phyloP scores from a whole-genome alignment of 2,329 filamentous ascomycete species.

The Thyridium curvatum region DNA sequence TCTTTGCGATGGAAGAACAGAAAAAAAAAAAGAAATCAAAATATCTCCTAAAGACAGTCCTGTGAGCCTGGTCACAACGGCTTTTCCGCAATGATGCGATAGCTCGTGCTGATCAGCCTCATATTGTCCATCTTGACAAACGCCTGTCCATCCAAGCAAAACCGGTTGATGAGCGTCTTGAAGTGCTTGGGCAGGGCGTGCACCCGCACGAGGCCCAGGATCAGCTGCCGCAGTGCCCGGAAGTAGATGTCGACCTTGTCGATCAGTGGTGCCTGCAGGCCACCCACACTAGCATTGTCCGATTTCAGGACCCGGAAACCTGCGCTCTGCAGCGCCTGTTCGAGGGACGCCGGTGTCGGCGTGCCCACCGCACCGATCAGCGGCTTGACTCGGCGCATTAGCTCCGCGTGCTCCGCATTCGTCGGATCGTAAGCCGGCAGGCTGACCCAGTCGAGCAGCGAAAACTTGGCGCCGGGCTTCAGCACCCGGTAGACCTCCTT shows the following conservation, averaged over 20 bases:
- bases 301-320: conserved; percentile 40
- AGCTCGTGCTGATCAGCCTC: conserved; percentile 45
- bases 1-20: too few relatives aligned
- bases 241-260: conserved; percentile 49
- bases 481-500: conserved; percentile 41
- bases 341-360: conserved; percentile 39
- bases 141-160: conserved; percentile 46
- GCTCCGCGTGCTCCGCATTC: conserved; percentile 38
- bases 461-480: conserved; percentile 43
- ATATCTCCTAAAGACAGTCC: too few relatives aligned
- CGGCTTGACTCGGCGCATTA: conserved; percentile 49
- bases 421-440: conserved; percentile 39
- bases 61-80: conserved; percentile 15
- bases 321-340: conserved; percentile 36
- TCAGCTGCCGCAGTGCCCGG: conserved; percentile 40
- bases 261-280: conserved; percentile 44
- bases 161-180: conserved; percentile 44
- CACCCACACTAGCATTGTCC: conserved; percentile 45
- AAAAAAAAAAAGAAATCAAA: too few relatives aligned
- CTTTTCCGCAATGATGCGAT: conserved; percentile 45
- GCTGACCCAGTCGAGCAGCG: conserved; percentile 47
- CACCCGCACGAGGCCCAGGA: conserved; percentile 40
- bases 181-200: conserved; percentile 42
- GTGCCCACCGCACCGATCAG: conserved; percentile 49
- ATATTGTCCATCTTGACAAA: conserved; percentile 50